Evolutionary conservation across 2,329 filamentous ascomycete genomes (phyloP).

Genomic region (Botryotinia globosa): DNA sequence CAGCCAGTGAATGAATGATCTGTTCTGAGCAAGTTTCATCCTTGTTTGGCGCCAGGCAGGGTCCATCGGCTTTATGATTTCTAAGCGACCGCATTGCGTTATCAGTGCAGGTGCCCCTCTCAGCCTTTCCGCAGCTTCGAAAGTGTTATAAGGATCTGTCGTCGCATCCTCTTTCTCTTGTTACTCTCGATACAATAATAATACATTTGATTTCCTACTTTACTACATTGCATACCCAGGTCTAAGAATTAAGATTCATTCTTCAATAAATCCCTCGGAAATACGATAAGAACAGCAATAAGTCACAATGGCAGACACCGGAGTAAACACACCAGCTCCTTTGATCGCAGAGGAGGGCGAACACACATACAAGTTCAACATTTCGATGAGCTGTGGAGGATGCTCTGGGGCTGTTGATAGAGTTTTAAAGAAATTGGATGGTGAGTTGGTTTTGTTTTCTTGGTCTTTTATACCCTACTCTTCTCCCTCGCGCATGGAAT

Average conservation of each 20-base stretch:
- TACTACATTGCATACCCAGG: too few species aligned
- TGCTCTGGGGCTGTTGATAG: conserved; percentile 93
- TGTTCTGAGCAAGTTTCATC: conserved; percentile 22
- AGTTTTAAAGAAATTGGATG: conserved; percentile 87
- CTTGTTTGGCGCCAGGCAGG: conserved; percentile 4
- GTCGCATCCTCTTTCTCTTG: neutral
- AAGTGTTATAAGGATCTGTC: neutral
- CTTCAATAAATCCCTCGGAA: neutral
- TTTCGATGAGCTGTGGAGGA: conserved; percentile 91
- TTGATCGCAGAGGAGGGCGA: conserved; percentile 25
- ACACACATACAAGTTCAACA: conserved; percentile 93
- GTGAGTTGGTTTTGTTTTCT: conserved; percentile 48
- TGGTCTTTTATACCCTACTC: neutral
- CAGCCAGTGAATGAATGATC: neutral
- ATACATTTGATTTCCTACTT: neutral
- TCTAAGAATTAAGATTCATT: neutral
- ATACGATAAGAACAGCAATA: neutral
- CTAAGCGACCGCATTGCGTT: conserved; percentile 13
- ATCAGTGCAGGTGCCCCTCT: conserved; percentile 5
- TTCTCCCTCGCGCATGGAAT: neutral
- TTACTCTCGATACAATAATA: neutral
- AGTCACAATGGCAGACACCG: conserved; percentile 17
- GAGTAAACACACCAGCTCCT: conserved; percentile 6
- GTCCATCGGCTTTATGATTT: neutral
- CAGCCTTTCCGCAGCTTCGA: neutral